phyloP scores from a whole-genome alignment of 129 eudicot species.

The Flaveria brownii region DNA sequence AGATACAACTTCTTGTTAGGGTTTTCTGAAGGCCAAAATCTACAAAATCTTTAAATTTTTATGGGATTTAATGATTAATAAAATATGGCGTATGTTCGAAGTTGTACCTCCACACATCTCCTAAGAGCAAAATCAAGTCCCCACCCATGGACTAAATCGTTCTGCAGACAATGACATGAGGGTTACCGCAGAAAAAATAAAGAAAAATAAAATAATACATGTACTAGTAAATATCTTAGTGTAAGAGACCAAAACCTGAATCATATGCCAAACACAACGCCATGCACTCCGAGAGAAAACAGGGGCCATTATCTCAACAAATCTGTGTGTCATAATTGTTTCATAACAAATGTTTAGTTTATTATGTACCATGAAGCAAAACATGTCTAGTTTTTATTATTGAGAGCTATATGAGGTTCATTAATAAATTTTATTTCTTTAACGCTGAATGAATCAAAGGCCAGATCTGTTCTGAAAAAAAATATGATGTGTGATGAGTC shows the following conservation, averaged over 20 bases:
- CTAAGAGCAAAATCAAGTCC: constrained; percentile 59
- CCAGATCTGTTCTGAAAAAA: not conserved
- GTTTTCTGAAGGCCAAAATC: not conserved
- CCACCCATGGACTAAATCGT: constrained; percentile 69
- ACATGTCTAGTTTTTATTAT: not conserved
- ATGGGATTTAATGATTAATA: not conserved
- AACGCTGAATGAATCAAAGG: not conserved
- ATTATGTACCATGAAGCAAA: constrained; percentile 2
- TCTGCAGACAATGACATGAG: constrained; percentile 29
- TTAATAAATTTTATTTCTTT: not conserved
- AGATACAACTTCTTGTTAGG: not conserved
- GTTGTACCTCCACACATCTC: constrained; percentile 53
- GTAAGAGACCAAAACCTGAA: constrained; percentile 42
- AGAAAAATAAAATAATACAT: not conserved
- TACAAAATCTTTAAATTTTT: not conserved
- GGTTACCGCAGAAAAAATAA: not conserved
- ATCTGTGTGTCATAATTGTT: constrained; percentile 33
- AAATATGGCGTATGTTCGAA: not conserved
- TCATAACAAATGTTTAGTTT: not conserved
- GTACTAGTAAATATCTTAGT: not conserved
- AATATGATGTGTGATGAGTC: not conserved
- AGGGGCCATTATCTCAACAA: constrained; percentile 69
- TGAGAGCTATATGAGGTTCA: not conserved
- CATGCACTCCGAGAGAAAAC: constrained; percentile 57
- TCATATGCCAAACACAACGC: constrained; percentile 62